These are phyloP conservation scores for Coemansia sp. DNA, from an alignment of 192 early-diverging fungal genomes.

Conservation along the genomic window DNA sequence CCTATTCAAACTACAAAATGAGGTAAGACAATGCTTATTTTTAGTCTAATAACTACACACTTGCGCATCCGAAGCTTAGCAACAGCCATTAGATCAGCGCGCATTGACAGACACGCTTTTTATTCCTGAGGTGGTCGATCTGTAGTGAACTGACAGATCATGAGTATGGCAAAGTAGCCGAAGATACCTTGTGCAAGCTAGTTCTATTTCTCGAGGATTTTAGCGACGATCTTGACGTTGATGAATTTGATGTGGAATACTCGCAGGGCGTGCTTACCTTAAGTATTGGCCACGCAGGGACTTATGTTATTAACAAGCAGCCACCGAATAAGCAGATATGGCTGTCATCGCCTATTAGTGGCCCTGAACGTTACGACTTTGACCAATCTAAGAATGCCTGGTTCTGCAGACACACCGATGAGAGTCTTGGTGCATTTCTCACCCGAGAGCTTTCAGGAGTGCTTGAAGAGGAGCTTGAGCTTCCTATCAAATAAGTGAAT, in stretches of 20 bases:
- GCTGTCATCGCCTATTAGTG: constrained; percentile 89
- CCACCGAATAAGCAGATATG: constrained; percentile 98
- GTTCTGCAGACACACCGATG: constrained; percentile 74
- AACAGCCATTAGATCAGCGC: too few relatives aligned
- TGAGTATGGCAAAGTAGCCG: constrained; percentile 63
- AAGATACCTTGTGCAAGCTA: constrained; percentile 64
- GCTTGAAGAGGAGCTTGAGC: constrained; percentile 41
- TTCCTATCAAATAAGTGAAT: constrained; percentile 49
- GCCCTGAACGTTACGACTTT: constrained; percentile 85
- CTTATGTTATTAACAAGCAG: constrained; percentile 98
- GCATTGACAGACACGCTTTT: too few relatives aligned
- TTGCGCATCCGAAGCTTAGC: too few relatives aligned
- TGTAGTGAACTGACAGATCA: constrained; percentile 54
- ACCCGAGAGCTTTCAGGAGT: constrained; percentile 64
- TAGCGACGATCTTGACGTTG: constrained; percentile 65
- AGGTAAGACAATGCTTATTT: too few relatives aligned
- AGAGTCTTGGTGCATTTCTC: constrained; percentile 67
- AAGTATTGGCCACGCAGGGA: constrained; percentile 70
- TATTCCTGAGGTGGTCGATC: too few relatives aligned
- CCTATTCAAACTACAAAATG: constrained; percentile 14
- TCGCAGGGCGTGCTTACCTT: constrained; percentile 88
- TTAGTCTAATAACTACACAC: too few relatives aligned
- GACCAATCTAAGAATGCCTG: constrained; percentile 59
- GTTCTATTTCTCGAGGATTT: constrained; percentile 73
- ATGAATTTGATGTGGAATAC: constrained; percentile 79